Evolutionary conservation across 192 early-diverging fungal genomes (phyloP), one percentile per base, ranked within the genome.

Genomic region (Entomortierella lignicola): DNA sequence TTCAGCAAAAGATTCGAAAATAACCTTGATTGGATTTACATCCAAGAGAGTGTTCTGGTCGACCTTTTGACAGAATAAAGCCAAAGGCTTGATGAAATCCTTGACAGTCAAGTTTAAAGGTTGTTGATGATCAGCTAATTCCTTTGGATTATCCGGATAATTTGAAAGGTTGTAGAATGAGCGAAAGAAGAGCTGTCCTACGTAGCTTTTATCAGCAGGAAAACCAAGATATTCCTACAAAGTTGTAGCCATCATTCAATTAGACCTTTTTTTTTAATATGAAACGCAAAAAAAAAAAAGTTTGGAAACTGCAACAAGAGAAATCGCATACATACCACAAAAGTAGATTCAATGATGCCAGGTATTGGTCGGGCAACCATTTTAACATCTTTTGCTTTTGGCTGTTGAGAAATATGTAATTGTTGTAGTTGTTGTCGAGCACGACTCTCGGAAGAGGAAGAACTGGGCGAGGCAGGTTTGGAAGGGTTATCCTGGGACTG

Each of bases 41-140:
- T 61, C 67, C 41, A 70, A 1, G 27, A 60, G 42, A 4, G 27
- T 47, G 12, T 25, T 23, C 6, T 65, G 32, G 21, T 56, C 48
- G 15, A 66, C 51, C 12, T 79, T 69, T 4, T 70, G 67, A 18
- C 75, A 79, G 43, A 69, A 79, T 20, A 79, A 48, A 0, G 75
- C 75, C 56, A 79, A 55, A 17, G 75, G 75, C 42, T 70, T 79
- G 55, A 79, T 79, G 11, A 79, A 53, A 47, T 79, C 75, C 2
- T 63, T 26, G 25, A 55, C 26, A 15, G 57, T 60, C 25, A 79
- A 26, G 41, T 8, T 17, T 1, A 12, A 27, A 25, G 67, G 62
- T n/a, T 34, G 48, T n/a, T 55, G 63, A 29, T 41, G 63, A 20
- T 18, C 21, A 2, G 65, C 44, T 17, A 62, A 26, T n/a, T 25